These are phyloP conservation scores for Ogataea nakhonphanomensis DNA, from an alignment of 805 yeast species.

Conservation along the genomic window DNA sequence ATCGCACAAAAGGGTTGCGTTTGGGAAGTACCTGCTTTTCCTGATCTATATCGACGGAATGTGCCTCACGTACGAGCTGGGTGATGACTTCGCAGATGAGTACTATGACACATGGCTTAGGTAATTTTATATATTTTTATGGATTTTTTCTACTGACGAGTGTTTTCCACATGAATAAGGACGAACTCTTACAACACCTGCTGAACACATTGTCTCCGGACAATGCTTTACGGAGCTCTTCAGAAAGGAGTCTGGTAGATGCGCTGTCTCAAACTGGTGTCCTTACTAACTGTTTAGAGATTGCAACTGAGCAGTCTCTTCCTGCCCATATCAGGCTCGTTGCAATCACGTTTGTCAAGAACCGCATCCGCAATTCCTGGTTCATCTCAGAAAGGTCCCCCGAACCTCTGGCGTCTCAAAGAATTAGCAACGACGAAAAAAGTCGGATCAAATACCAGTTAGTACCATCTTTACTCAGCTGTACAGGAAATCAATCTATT, in stretches of 20 bases:
- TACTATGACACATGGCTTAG: slow-evolving; percentile 4
- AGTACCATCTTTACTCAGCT: slow-evolving; percentile 50
- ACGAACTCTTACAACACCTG: slow-evolving; percentile 41
- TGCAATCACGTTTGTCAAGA: slow-evolving; percentile 81
- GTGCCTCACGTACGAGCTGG: slow-evolving; percentile 24
- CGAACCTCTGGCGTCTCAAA: slow-evolving; percentile 19
- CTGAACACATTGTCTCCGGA: slow-evolving; percentile 49
- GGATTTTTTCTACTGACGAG: not conserved
- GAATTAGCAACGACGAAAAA: slow-evolving; percentile 50
- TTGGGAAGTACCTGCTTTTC: slow-evolving; percentile 16
- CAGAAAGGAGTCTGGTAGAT: slow-evolving; percentile 41
- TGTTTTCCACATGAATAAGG: slow-evolving; percentile 37
- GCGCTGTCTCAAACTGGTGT: slow-evolving; percentile 44
- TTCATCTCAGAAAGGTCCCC: slow-evolving; percentile 28
- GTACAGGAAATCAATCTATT: slow-evolving; percentile 40
- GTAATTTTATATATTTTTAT: slow-evolving; percentile 3
- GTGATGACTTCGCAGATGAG: slow-evolving; percentile 4
- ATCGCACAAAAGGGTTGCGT: slow-evolving; percentile 11
- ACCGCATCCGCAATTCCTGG: slow-evolving; percentile 69
- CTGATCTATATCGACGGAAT: slow-evolving; percentile 28
- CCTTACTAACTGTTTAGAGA: slow-evolving; percentile 42
- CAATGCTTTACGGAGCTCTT: slow-evolving; percentile 37
- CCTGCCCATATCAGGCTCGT: slow-evolving; percentile 57
- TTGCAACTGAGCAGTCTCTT: slow-evolving; percentile 37
- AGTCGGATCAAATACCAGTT: slow-evolving; percentile 61